Evolutionary conservation across 331 rosid species (phyloP), one percentile per base, ranked within the genome.

Genomic region (Malus hybrid): DNA sequence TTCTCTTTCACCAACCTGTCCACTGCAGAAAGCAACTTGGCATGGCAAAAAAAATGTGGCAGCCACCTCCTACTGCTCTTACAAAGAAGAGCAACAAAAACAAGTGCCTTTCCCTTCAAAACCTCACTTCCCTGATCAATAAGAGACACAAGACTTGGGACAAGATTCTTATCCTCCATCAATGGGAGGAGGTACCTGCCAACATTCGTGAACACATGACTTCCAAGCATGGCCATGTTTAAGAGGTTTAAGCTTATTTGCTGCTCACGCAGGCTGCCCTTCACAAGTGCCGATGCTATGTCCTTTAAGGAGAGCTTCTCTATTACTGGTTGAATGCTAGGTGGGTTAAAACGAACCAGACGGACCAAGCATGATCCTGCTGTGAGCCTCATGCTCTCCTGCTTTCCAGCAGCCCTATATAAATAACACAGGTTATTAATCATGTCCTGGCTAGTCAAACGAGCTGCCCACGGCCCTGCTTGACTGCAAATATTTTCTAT

Each of bases 331-430:
- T 92, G 97, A 82, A 84, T 83, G 83, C 87, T 87, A 28, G 95
- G 82, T 76, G 97, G 96, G 78, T 81, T 92, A 78, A 95, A 95
- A 78, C 93, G 95, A 79, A 78, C 92, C 29, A 95, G 84, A 82
- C 99, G 99, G 73, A 92, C 99, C 82, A 95, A 86, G 80, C 97
- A 95, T 48, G 99, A 95, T 50, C 97, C 99, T 78, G 97, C 99
- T 30, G 99, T 90, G 79, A 95, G 97, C 83, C 97, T 90, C 86
- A 86, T 84, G 82, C 91, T 95, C 88, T 92, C 99, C 81, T 84
- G 96, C 83, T 95, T 95, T 81, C 97, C 97, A 57, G 90, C 76
- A 22, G 99, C 99, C 81, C 89, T 86, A 73, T 92, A 92, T 71
- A 95, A 87, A 75, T 95, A 92, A 77, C 93, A 90, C 68, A 95